These are phyloP conservation scores for Xylariaceae sp. DNA, from an alignment of 2,329 filamentous ascomycete species.

Conservation along the genomic window DNA sequence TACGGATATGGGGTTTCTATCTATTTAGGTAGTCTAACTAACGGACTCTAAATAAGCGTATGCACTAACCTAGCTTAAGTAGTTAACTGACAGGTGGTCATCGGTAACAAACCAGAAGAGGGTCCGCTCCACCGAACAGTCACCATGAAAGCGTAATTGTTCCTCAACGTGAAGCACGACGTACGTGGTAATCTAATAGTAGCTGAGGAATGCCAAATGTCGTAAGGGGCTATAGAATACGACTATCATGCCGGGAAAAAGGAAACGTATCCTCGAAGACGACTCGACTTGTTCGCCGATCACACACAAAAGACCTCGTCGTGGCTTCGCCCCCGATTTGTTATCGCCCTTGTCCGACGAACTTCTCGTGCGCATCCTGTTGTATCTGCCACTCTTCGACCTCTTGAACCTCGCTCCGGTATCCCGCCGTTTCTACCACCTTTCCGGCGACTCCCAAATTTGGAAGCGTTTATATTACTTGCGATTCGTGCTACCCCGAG, in stretches of 20 bases:
- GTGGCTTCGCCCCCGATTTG: slow-evolving; percentile 43
- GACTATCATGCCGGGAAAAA: slow-evolving; percentile 21
- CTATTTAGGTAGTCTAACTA: too few species aligned
- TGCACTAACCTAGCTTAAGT: too few species aligned
- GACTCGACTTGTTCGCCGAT: slow-evolving; percentile 12
- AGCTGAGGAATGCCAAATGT: neutral
- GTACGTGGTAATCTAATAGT: neutral
- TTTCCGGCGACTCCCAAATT: slow-evolving; percentile 76
- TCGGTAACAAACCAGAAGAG: too few species aligned
- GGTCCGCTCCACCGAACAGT: neutral
- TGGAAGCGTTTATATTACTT: slow-evolving; percentile 89
- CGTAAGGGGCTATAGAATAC: neutral
- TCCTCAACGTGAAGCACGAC: neutral
- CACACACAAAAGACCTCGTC: slow-evolving; percentile 39
- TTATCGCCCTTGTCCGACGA: slow-evolving; percentile 79
- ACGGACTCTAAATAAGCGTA: too few species aligned
- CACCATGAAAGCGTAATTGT: neutral
- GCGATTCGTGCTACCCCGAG: slow-evolving; percentile 77
- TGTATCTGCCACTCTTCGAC: slow-evolving; percentile 63
- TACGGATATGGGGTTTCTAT: too few species aligned
- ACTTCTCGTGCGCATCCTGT: slow-evolving; percentile 76
- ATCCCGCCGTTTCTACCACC: slow-evolving; percentile 67
- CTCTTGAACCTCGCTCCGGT: slow-evolving; percentile 59
- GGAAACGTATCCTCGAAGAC: slow-evolving; percentile 23
- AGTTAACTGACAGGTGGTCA: too few species aligned